Conservation (phyloP, 345 rosid genomes). For the Eucalyptus decipiens region DNA sequence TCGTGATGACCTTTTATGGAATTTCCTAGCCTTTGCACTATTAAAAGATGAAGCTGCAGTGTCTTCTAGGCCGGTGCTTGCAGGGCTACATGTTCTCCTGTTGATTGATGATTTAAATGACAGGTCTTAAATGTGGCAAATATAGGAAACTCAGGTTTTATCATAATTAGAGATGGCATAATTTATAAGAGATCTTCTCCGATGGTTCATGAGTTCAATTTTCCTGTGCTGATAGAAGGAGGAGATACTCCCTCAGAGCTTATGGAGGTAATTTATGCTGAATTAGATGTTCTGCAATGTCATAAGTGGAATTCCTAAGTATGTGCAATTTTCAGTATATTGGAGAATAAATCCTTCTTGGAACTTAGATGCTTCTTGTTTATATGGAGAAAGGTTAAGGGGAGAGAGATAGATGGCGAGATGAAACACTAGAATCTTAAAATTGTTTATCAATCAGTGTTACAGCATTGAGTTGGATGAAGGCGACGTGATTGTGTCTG, state of each 20-base stretch:
- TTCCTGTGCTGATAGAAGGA: conserved; percentile 43
- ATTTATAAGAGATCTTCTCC: conserved; percentile 45
- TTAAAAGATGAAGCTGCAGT: neutral
- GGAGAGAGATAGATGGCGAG: neutral
- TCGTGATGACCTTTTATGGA: neutral
- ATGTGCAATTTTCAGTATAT: neutral
- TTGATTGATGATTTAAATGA: neutral
- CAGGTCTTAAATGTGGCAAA: conserved; percentile 65
- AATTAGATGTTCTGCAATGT: neutral
- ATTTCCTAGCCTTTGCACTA: neutral
- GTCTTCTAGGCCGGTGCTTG: neutral
- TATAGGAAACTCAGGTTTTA: conserved; percentile 73
- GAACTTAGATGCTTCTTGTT: neutral
- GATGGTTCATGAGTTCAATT: conserved; percentile 52
- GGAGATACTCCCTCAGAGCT: conserved; percentile 36
- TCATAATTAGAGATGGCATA: conserved; percentile 43
- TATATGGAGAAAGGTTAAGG: neutral
- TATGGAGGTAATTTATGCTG: conserved; percentile 29
- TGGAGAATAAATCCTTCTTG: neutral
- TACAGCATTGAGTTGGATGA: conserved; percentile 40
- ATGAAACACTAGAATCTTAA: neutral
- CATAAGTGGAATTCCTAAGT: neutral
- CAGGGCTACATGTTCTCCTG: neutral
- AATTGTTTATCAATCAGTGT: conserved; percentile 10
- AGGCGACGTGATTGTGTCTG: conserved; percentile 44